A percentile compares a stretch with the other conserved stretches of the same genome.
phyloP scores from a whole-genome alignment of 305 asterid genomes.

The Rubia peregrina region DNA sequence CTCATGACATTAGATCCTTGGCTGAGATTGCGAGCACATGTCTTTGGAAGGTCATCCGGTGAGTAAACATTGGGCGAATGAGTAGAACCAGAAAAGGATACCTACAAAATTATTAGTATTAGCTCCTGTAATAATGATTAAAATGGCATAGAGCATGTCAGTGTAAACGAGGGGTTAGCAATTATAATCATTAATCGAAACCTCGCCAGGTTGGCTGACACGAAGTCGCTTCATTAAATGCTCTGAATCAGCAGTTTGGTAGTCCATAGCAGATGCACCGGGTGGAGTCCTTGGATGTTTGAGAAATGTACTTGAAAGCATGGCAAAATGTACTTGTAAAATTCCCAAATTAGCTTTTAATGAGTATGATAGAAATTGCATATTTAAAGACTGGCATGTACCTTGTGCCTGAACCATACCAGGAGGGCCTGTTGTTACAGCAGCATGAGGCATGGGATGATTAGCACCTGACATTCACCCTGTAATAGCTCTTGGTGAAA shows the following conservation, averaged over 20 bases:
- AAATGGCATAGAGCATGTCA: background rate
- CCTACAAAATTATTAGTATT: slow-evolving; percentile 35
- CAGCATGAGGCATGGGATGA: slow-evolving; percentile 74
- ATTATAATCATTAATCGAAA: slow-evolving; percentile 25
- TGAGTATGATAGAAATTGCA: slow-evolving; percentile 10
- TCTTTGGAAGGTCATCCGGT: slow-evolving; percentile 90
- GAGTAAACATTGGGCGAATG: slow-evolving; percentile 68
- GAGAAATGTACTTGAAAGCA: slow-evolving; percentile 19
- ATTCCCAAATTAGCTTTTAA: slow-evolving; percentile 14
- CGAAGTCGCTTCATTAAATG: slow-evolving; percentile 92
- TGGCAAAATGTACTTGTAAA: background rate
- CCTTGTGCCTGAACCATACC: slow-evolving; percentile 79
- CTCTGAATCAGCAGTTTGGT: slow-evolving; percentile 91
- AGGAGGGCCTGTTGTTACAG: slow-evolving; percentile 68
- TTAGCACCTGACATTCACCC: slow-evolving; percentile 96
- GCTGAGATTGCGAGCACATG: slow-evolving; percentile 67
- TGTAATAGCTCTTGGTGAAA: slow-evolving; percentile 82
- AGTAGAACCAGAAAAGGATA: slow-evolving; percentile 77
- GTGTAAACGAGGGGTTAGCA: background rate
- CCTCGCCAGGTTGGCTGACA: slow-evolving; percentile 87
- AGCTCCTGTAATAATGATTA: slow-evolving; percentile 13
- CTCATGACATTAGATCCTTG: slow-evolving; percentile 98
- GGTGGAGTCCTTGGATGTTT: slow-evolving; percentile 48
- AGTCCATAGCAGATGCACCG: slow-evolving; percentile 84
- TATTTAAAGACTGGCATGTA: slow-evolving; percentile 48